Evolutionary conservation across 495 filamentous ascomycete species (phyloP).

Genomic region (Schizothecium vesticola): DNA sequence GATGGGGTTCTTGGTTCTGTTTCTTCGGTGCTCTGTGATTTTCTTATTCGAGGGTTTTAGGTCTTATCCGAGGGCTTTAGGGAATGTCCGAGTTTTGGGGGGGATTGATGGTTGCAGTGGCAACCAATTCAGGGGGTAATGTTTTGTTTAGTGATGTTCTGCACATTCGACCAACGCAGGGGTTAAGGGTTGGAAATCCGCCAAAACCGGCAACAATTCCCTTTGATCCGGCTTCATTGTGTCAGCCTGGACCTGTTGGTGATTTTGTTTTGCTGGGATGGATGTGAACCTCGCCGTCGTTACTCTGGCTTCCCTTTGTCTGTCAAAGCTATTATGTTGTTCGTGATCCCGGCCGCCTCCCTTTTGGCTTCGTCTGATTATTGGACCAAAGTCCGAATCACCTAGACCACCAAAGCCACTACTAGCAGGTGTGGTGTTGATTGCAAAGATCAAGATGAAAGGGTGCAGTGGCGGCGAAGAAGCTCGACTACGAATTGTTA

Average conservation of each 20-base stretch:
- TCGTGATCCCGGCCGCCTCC: neutral
- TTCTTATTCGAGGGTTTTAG: neutral
- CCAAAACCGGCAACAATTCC: neutral
- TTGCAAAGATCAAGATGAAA: neutral
- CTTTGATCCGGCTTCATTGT: neutral
- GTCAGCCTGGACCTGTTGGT: too few relatives aligned
- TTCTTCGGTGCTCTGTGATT: neutral
- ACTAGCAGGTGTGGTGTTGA: too few relatives aligned
- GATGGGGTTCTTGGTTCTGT: neutral
- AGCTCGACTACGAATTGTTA: neutral
- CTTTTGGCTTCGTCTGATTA: neutral
- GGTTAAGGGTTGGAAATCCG: neutral
- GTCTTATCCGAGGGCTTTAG: too few relatives aligned
- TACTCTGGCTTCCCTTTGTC: too few relatives aligned
- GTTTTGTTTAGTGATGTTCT: neutral
- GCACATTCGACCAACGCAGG: neutral
- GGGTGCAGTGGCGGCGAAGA: neutral
- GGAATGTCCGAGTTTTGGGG: too few relatives aligned
- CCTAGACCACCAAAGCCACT: neutral
- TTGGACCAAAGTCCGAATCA: neutral
- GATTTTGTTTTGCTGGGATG: too few relatives aligned
- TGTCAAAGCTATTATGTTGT: too few relatives aligned
- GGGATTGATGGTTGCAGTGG: neutral
- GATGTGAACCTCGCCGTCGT: too few relatives aligned
- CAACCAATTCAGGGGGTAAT: neutral